Evolutionary conservation across 805 yeast genomes (phyloP), one percentile per base, ranked within the genome.

Genomic region (Alloascoidea hylecoeti): DNA sequence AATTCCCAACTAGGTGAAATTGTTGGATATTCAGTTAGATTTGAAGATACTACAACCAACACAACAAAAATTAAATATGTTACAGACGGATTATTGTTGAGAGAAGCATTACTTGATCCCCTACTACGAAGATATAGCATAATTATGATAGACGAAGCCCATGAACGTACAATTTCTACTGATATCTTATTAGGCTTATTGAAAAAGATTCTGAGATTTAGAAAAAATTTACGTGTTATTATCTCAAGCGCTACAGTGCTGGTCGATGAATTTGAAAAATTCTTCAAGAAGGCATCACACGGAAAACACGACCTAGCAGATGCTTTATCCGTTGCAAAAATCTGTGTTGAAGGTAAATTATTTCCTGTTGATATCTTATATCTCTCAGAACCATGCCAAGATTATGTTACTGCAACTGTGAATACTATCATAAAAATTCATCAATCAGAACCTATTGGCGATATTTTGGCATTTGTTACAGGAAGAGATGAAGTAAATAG

Each of bases 241-340:
- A 71, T 84, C n/a, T 82, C 94, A 0, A 77, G 86, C 41, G 94
- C 95, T 3, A 83, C 94, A 0, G 72, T 84, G 75, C 81, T 83
- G 50, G 84, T 89, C 0, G 70, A 67, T 28, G 66, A 73, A 43
- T 82, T 84, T 49, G 66, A 80, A 1, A 50, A 49, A 2, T 83
- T 75, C 51, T 80, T 72, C 49, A 70, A 72, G 2, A 50, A 61
- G 36, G 81, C 89, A 4, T 41, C 12, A 15, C 40, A 14, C 33
- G 12, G 12, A 6, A n/a, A 16, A 9, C 6, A 6, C 18, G 6
- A 5, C 33, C 14, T n/a, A 14, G 85, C 88, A 1, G 86, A 85
- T 14, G 76, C 80, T 17, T 53, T 78, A 33, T 79, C 63, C 46
- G 76, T 82, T 5, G 85, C 79, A 57, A 14, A 16, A n/a, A 44